Base-by-base conservation (phyloP, 1,284 basidiomycete species). In the Rhodotorula glutinis region DNA sequence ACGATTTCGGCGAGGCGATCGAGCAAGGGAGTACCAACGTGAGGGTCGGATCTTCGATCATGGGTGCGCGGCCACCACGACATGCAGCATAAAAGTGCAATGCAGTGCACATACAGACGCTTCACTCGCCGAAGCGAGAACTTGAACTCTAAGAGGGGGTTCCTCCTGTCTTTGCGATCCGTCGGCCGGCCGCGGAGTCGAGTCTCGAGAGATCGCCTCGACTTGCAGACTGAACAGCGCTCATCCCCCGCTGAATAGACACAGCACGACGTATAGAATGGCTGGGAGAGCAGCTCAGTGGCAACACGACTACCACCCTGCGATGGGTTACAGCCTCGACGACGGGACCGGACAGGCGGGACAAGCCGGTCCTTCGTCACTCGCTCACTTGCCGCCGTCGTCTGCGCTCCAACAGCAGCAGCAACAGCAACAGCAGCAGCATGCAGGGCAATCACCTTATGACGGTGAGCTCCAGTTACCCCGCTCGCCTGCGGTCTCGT, bases 11-110 rank as follows among this genome's bases (percentile, higher is more conserved):
- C 76, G 85, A 88, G 52, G 95, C 95, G 2, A 81, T 96, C 66
- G 84, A 82, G 77, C 86, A 88, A 23, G 95, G 92, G 0, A 90
- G 91, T 76, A 87, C 90, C 75, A 86, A 92, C 62, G 92, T 98
- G 2, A 82, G 95, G 49, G 92, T 98, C 4, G 95, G 95, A 0
- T 93, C 90, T 11, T 87, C 88, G 29, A 92, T 97, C 63, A 97
- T 98, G 78, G 95, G 95, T 0, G 80, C 69, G 27, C 68, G 79
- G 23, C 73, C 76, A 29, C 59, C 67, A 13, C 49, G 49, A 25
- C 49, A 51, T 17, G 14, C 49, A 17, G 11, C 49, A 25, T 51
- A 27, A n/a, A 11, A 11, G 0, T n/a, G 11, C 3, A 21, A 14
- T 25, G 7, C 25, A 1, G 49, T 44, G 17, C 17, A 16, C 11